Evolutionary conservation across 2,329 filamentous ascomycete genomes (phyloP).

Genomic region (Penicillium psychrosexuale): DNA sequence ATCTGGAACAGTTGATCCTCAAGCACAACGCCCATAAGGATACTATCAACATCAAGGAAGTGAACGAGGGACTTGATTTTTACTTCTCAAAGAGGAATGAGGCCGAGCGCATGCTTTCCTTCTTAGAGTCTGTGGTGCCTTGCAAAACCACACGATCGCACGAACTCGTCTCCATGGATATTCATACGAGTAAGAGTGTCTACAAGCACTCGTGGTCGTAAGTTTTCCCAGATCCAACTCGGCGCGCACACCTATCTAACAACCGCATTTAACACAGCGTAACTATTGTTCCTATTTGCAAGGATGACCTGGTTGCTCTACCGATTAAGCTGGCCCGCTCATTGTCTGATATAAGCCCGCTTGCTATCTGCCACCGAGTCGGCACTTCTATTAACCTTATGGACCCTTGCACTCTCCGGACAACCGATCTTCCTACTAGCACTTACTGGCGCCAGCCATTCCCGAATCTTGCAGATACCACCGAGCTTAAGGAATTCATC

Average conservation of each 20-base stretch:
- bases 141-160: too few relatives aligned
- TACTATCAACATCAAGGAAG: conserved; percentile 97
- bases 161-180: too few relatives aligned
- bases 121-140: not conserved
- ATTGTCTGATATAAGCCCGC: conserved; percentile 81
- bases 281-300: conserved; percentile 90
- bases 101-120: not conserved
- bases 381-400: conserved; percentile 87
- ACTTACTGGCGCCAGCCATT: conserved; percentile 94
- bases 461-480: conserved; percentile 74
- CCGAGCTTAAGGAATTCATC: conserved; percentile 85
- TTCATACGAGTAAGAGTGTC: too few relatives aligned
- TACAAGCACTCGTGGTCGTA: too few relatives aligned
- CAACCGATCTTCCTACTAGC: conserved; percentile 74
- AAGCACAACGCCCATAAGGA: conserved; percentile 90
- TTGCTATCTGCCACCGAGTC: conserved; percentile 81
- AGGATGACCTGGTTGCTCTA: conserved; percentile 92
- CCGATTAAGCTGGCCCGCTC: conserved; percentile 85
- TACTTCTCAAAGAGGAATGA: conserved; percentile 57
- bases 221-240: too few relatives aligned
- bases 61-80: conserved; percentile 93
- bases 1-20: conserved; percentile 89
- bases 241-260: too few relatives aligned
- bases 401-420: conserved; percentile 88
- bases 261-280: conserved; percentile 27